phyloP scores from a whole-genome alignment of 495 filamentous ascomycete species.

The Eremomyces bilateralis region DNA sequence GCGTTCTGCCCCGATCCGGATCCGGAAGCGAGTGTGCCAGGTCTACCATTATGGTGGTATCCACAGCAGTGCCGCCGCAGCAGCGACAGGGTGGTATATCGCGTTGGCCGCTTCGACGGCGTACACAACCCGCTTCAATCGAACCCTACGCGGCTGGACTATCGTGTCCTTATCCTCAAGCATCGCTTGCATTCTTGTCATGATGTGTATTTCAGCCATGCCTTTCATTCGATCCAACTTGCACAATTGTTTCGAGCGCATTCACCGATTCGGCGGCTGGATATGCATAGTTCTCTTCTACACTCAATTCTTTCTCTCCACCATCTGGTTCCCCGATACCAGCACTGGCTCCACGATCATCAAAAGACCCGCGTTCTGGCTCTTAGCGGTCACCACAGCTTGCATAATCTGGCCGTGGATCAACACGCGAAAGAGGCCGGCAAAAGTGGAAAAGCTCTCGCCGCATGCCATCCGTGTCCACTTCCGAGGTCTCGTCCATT shows the following conservation, averaged over 20 bases:
- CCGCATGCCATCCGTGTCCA: conserved; percentile 13
- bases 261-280: conserved; percentile 35
- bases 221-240: conserved; percentile 23
- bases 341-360: conserved; percentile 1
- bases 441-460: conserved; percentile 7
- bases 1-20: conserved; percentile 5
- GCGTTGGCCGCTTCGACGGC: conserved; percentile 3
- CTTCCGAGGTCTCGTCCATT: conserved; percentile 4
- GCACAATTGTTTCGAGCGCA: conserved; percentile 35
- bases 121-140: neutral
- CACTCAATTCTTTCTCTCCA: conserved; percentile 6
- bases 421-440: conserved; percentile 5
- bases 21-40: conserved; percentile 6
- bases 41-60: conserved; percentile 11
- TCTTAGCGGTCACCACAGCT: conserved; percentile 7
- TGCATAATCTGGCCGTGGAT: conserved; percentile 9
- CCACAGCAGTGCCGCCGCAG: conserved; percentile 9
- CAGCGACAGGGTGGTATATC: conserved; percentile 11
- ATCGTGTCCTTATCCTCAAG: neutral
- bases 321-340: too few species aligned
- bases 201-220: conserved; percentile 23
- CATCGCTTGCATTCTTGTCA: conserved; percentile 2
- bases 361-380: conserved; percentile 8
- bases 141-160: neutral
- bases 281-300: conserved; percentile 24